phyloP scores from a whole-genome alignment of 805 yeast species.

The Blastobotrys chiropterorum region DNA sequence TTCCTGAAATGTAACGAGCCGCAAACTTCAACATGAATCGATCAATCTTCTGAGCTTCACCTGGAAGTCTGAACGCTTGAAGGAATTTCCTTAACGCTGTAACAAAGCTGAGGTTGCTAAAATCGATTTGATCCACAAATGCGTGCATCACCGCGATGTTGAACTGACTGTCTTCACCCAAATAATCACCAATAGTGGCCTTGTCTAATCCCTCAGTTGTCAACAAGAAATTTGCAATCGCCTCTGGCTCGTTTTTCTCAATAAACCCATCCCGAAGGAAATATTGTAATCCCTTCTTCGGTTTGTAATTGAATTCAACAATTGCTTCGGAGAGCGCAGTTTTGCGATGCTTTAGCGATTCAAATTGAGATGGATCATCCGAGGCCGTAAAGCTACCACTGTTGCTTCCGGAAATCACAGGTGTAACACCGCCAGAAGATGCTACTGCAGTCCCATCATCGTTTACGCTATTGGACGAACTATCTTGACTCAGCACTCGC shows the following conservation, averaged over 20 bases:
- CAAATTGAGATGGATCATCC: constrained; percentile 77
- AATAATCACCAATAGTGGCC: constrained; percentile 78
- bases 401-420: background rate
- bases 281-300: constrained; percentile 67
- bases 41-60: constrained; percentile 97
- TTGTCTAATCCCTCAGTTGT: constrained; percentile 71
- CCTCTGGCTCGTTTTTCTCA: constrained; percentile 49
- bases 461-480: background rate
- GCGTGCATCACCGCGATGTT: constrained; percentile 85
- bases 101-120: constrained; percentile 60
- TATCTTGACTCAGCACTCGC: too few species aligned
- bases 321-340: constrained; percentile 74
- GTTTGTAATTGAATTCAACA: constrained; percentile 74
- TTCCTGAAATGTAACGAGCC: constrained; percentile 80
- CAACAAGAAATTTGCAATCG: constrained; percentile 69
- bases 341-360: constrained; percentile 73
- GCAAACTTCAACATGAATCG: constrained; percentile 96
- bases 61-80: constrained; percentile 90
- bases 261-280: constrained; percentile 63
- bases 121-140: constrained; percentile 84
- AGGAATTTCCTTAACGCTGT: constrained; percentile 80
- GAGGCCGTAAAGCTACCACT: background rate
- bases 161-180: constrained; percentile 81
- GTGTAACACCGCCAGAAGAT: background rate
- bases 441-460: background rate